phyloP scores from a whole-genome alignment of 345 rosid genomes.

The Lenwebbia sp. region DNA sequence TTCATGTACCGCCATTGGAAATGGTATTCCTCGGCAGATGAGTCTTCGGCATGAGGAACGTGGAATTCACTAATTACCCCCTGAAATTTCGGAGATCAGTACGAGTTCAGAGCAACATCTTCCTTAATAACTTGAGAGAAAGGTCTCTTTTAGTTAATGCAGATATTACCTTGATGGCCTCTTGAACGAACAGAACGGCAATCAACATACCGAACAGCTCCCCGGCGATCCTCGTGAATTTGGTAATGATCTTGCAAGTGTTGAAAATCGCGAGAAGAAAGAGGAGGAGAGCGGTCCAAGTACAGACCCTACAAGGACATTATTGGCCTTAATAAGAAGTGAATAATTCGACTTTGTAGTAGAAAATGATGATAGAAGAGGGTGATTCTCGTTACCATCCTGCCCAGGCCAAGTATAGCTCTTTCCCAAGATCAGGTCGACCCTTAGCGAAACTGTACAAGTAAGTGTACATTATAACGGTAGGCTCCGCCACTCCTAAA shows the following conservation, averaged over 20 bases:
- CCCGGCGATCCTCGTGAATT: slow-evolving; percentile 30
- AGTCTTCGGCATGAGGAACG: slow-evolving; percentile 2
- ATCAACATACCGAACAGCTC: slow-evolving; percentile 32
- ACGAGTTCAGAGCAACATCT: neutral
- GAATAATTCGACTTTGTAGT: neutral
- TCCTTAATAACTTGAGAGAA: neutral
- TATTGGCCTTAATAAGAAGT: neutral
- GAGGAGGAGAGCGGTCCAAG: slow-evolving; percentile 25
- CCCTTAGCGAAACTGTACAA: slow-evolving; percentile 21
- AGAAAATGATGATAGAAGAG: neutral
- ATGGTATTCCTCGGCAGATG: neutral
- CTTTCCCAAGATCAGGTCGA: slow-evolving; percentile 7
- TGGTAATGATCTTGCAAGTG: slow-evolving; percentile 17
- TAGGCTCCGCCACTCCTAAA: slow-evolving; percentile 36
- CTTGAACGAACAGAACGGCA: slow-evolving; percentile 25
- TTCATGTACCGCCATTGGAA: slow-evolving; percentile 29
- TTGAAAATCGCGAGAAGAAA: slow-evolving; percentile 21
- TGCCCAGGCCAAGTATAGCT: slow-evolving; percentile 27
- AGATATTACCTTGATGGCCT: slow-evolving; percentile 18
- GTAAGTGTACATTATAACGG: slow-evolving; percentile 26
- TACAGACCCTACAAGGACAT: slow-evolving; percentile 19
- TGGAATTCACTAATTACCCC: slow-evolving; percentile 25
- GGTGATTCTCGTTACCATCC: slow-evolving; percentile 20
- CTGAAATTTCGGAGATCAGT: slow-evolving; percentile 2
- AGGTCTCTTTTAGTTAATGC: neutral